Conservation (phyloP, 2,329 filamentous ascomycete species). For the Ilyonectria mors-panacis region DNA sequence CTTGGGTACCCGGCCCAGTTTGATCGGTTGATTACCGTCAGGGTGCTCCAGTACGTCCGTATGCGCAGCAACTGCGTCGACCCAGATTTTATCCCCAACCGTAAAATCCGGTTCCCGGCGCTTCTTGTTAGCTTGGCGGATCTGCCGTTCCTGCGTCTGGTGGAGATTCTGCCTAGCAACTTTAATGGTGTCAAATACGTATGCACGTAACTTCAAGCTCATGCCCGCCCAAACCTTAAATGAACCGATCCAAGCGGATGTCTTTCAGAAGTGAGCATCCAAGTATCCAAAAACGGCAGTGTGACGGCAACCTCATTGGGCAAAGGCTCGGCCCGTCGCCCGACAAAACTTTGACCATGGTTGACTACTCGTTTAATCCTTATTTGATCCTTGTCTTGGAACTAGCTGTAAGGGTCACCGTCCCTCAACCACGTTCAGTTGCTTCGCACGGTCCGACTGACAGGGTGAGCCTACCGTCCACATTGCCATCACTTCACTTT, state of each 20-base stretch:
- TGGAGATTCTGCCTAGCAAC: too few relatives aligned
- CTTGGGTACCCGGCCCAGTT: too few relatives aligned
- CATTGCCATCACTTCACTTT: background rate
- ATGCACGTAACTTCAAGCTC: background rate
- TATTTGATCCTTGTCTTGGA: too few relatives aligned
- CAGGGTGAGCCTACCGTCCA: background rate
- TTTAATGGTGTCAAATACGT: too few relatives aligned
- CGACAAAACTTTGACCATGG: conserved; percentile 33
- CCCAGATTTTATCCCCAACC: too few relatives aligned
- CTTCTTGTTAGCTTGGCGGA: too few relatives aligned
- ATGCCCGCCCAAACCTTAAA: background rate
- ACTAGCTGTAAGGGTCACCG: too few relatives aligned
- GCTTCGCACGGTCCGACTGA: background rate
- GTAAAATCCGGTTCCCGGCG: too few relatives aligned
- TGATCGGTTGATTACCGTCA: too few relatives aligned
- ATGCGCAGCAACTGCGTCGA: too few relatives aligned
- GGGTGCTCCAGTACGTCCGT: too few relatives aligned
- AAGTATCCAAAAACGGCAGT: background rate
- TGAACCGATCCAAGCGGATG: background rate
- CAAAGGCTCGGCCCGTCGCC: conserved; percentile 43
- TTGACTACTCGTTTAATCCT: background rate
- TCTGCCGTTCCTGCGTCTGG: too few relatives aligned
- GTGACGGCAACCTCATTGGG: background rate
- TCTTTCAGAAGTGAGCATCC: background rate
- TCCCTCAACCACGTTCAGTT: background rate